Evolutionary conservation across 352 stramenopile genomes (phyloP).

Genomic region (Pythium biforme): DNA sequence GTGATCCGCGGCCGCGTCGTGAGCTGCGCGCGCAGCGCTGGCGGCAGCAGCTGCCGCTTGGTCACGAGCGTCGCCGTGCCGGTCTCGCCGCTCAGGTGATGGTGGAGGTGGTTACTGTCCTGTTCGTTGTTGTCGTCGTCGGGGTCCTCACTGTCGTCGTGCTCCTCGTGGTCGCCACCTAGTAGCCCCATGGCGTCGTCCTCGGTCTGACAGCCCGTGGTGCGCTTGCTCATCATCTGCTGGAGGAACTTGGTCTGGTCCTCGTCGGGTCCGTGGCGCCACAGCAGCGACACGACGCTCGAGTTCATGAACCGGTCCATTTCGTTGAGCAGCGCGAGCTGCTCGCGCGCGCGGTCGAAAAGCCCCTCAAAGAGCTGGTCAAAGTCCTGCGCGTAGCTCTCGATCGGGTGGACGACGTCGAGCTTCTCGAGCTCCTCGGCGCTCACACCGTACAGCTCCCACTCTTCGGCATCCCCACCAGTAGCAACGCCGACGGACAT

Average conservation of each 20-base stretch:
- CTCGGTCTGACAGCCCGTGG: constrained; percentile 44
- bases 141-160: background rate
- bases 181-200: constrained; percentile 18
- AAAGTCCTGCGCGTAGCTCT: constrained; percentile 56
- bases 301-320: constrained; percentile 75
- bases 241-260: constrained; percentile 51
- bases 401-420: constrained; percentile 46
- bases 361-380: constrained; percentile 56
- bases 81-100: constrained; percentile 19
- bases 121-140: constrained; percentile 12
- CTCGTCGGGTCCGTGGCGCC: constrained; percentile 58
- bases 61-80: constrained; percentile 34
- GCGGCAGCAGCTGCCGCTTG: constrained; percentile 44
- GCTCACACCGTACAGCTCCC: constrained; percentile 44
- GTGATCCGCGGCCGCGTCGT: constrained; percentile 45
- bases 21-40: constrained; percentile 51
- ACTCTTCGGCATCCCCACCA: constrained; percentile 41
- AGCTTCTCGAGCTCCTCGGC: constrained; percentile 37
- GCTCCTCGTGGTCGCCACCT: constrained; percentile 13
- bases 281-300: constrained; percentile 58
- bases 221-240: constrained; percentile 48
- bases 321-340: constrained; percentile 45
- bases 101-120: background rate
- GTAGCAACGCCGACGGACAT: constrained; percentile 11
- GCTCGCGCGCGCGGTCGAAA: constrained; percentile 36